phyloP scores from a whole-genome alignment of 768 basidiomycete species.

The Tylopilus rubrobrunneus region DNA sequence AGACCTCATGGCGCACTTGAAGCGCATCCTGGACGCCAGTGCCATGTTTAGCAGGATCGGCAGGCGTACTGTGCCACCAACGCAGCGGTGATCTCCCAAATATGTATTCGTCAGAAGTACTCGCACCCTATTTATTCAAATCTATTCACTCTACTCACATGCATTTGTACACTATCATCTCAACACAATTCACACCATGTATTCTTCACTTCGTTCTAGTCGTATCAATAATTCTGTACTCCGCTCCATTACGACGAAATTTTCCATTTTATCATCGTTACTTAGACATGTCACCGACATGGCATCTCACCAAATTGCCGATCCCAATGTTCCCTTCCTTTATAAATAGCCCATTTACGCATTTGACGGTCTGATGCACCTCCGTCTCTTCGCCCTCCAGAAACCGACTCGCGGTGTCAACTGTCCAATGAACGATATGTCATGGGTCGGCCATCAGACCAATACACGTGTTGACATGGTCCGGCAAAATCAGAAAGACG shows the following conservation, averaged over 20 bases:
- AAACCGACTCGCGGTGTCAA: conserved; percentile 21
- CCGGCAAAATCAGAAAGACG: conserved; percentile 32
- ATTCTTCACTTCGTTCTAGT: not conserved
- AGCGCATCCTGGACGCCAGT: conserved; percentile 27
- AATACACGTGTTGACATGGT: conserved; percentile 24
- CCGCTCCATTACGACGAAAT: not conserved
- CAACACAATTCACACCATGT: not conserved
- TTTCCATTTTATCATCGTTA: not conserved
- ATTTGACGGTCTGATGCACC: not conserved
- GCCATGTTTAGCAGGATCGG: conserved; percentile 12
- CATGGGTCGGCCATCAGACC: conserved; percentile 20
- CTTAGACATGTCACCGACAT: not conserved
- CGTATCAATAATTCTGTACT: not conserved
- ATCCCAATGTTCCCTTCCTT: conserved; percentile 6
- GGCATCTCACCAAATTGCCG: conserved; percentile 7
- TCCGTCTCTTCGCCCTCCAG: conserved; percentile 5
- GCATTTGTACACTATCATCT: conserved; percentile 20
- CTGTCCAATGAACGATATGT: conserved; percentile 16
- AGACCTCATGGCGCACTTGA: conserved; percentile 32
- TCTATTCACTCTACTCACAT: not conserved
- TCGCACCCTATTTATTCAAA: conserved; percentile 6
- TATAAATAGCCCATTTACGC: conserved; percentile 1
- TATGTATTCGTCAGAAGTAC: not conserved
- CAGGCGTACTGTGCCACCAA: conserved; percentile 4
- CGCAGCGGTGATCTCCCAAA: conserved; percentile 8